Evolutionary conservation across 371 early-diverging fungal genomes (phyloP).

Genomic region (Mortierella sp.): DNA sequence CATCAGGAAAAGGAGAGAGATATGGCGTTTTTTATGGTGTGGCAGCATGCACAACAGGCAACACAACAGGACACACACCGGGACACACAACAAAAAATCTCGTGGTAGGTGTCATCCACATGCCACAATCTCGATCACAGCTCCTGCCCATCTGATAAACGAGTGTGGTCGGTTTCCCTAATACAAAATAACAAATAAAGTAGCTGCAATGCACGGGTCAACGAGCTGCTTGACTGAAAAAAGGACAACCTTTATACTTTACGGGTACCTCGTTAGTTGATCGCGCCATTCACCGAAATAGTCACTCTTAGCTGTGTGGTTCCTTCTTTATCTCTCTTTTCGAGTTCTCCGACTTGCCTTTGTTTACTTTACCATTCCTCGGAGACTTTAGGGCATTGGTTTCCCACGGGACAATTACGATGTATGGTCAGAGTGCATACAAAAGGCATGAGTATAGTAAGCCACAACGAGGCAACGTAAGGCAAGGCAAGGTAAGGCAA

Average conservation of each 20-base stretch:
- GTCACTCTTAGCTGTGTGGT: not conserved
- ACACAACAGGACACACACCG: no score
- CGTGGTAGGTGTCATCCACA: not conserved
- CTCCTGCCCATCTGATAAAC: not conserved
- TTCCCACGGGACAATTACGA: not conserved
- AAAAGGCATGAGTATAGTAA: not conserved
- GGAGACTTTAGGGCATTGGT: not conserved
- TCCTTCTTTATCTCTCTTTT: not conserved
- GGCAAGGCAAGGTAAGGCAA: not conserved
- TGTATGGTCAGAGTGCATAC: not conserved
- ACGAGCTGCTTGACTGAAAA: not conserved
- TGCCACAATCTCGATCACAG: not conserved
- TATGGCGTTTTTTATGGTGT: not conserved
- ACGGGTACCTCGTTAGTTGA: not conserved
- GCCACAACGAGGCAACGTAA: not conserved
- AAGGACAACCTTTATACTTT: not conserved
- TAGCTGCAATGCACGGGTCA: not conserved
- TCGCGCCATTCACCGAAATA: not conserved
- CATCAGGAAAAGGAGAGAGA: not conserved
- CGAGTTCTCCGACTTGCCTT: no score
- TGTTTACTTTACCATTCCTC: not conserved
- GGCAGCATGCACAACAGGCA: not conserved
- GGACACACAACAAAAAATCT: not conserved
- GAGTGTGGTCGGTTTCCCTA: not conserved
- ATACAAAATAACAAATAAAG: not conserved